These are phyloP conservation scores for Globisporangium orthogonon DNA, from an alignment of 352 stramenopile genomes.

Conservation along the genomic window DNA sequence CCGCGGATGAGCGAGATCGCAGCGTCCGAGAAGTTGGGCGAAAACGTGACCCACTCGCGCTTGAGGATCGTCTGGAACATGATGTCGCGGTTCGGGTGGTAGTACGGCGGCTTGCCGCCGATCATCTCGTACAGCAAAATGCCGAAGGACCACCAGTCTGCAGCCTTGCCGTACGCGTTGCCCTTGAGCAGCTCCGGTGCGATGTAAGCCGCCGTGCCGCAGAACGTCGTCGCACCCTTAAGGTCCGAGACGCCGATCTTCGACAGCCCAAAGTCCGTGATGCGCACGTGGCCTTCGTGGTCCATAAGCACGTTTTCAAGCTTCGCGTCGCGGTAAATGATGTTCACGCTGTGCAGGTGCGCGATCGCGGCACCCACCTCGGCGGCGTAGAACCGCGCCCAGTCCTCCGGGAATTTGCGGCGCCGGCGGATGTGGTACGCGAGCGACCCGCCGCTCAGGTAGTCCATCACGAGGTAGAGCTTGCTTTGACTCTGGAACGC, in stretches of 20 bases:
- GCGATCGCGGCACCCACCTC: slow-evolving; percentile 91
- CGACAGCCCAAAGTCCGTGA: slow-evolving; percentile 93
- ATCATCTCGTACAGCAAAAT: slow-evolving; percentile 96
- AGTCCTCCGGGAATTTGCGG: slow-evolving; percentile 87
- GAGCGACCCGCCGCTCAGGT: slow-evolving; percentile 87
- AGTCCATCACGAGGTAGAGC: slow-evolving; percentile 92
- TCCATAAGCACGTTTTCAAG: slow-evolving; percentile 95
- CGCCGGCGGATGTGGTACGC: slow-evolving; percentile 86
- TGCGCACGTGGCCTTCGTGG: slow-evolving; percentile 90
- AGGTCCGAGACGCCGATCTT: slow-evolving; percentile 88
- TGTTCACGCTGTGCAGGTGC: slow-evolving; percentile 92
- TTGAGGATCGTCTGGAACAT: slow-evolving; percentile 92
- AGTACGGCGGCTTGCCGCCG: slow-evolving; percentile 87
- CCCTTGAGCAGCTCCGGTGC: slow-evolving; percentile 89
- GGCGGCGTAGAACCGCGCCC: slow-evolving; percentile 90
- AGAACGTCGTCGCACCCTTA: slow-evolving; percentile 90
- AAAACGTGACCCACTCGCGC: slow-evolving; percentile 94
- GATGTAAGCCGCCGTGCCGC: slow-evolving; percentile 92
- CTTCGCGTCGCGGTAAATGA: slow-evolving; percentile 96
- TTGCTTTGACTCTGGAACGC: slow-evolving; percentile 93
- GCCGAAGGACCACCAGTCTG: slow-evolving; percentile 95
- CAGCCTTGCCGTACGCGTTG: slow-evolving; percentile 86
- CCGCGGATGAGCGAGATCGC: slow-evolving; percentile 91
- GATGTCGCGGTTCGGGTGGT: slow-evolving; percentile 88
- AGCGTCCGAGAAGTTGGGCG: slow-evolving; percentile 87